Conservation (phyloP, 176 grass and related monocot species). For the Eremochloa ophiuroides region DNA sequence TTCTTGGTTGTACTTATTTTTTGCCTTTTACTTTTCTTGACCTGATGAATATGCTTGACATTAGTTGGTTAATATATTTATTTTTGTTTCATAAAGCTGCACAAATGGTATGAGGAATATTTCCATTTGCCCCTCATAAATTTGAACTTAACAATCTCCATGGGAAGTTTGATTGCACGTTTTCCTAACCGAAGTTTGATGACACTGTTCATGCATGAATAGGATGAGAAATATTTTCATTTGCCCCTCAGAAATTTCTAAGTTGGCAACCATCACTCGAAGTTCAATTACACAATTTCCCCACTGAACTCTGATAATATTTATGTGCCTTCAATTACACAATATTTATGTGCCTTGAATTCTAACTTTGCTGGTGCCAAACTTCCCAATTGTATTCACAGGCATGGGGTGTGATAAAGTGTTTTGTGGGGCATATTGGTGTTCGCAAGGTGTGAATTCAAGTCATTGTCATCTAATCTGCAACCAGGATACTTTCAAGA, state of each 20-base stretch:
- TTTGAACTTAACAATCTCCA: not conserved
- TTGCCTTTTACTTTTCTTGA: not conserved
- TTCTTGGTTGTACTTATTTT: not conserved
- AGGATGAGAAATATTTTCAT: not conserved
- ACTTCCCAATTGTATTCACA: conserved; percentile 32
- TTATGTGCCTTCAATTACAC: not conserved
- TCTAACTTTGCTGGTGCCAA: not conserved
- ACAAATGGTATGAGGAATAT: not conserved
- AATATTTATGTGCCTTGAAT: not conserved
- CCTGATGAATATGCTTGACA: not conserved
- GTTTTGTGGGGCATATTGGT: conserved; percentile 89
- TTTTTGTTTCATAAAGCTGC: conserved; percentile 3
- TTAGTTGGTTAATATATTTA: conserved; percentile 1
- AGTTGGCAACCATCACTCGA: not conserved
- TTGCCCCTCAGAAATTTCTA: not conserved
- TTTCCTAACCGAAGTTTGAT: not conserved
- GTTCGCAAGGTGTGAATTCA: conserved; percentile 74
- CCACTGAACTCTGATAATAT: not conserved
- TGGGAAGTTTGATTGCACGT: not conserved
- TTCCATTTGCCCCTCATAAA: not conserved
- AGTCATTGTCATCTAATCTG: conserved; percentile 67
- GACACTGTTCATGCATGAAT: not conserved
- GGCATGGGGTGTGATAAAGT: conserved; percentile 72
- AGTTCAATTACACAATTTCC: not conserved
- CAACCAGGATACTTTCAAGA: conserved; percentile 65